Conservation (phyloP, 2,329 filamentous ascomycete species). For the Ophiostoma perfectum region DNA sequence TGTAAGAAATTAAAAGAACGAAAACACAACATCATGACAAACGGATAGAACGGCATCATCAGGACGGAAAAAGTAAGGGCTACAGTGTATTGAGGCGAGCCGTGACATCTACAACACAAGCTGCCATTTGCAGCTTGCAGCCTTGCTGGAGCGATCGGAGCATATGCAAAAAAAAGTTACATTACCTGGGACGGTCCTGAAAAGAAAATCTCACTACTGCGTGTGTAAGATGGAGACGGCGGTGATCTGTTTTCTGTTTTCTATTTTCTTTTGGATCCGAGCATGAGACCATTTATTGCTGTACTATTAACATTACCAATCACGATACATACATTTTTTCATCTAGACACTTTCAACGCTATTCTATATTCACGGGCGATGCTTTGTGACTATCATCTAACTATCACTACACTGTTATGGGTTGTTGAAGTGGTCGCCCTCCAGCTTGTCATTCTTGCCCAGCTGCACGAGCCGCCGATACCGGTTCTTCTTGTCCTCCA, state of each 20-base stretch:
- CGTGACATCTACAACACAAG: too few species aligned
- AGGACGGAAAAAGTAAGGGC: background rate
- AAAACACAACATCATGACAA: background rate
- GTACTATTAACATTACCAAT: slow-evolving; percentile 13
- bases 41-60: background rate
- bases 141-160: too few species aligned
- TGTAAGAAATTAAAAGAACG: slow-evolving; percentile 36
- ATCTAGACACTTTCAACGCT: slow-evolving; percentile 4
- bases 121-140: too few species aligned
- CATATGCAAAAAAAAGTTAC: background rate
- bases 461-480: slow-evolving; percentile 45
- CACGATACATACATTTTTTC: slow-evolving; percentile 16
- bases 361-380: too few species aligned
- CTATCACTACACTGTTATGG: too few species aligned
- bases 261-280: background rate
- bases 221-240: background rate
- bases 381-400: too few species aligned
- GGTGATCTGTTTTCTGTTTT: background rate
- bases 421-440: slow-evolving; percentile 59
- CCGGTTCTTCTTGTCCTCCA: slow-evolving; percentile 34
- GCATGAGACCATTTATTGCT: slow-evolving; percentile 1
- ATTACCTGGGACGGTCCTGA: background rate
- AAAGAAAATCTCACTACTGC: background rate
- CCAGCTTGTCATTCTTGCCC: slow-evolving; percentile 51
- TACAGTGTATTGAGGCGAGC: too few species aligned